Evolutionary conservation across 1,284 basidiomycete species (phyloP), one percentile per base, ranked within the genome.

Genomic region (Neolentinus lepideus): DNA sequence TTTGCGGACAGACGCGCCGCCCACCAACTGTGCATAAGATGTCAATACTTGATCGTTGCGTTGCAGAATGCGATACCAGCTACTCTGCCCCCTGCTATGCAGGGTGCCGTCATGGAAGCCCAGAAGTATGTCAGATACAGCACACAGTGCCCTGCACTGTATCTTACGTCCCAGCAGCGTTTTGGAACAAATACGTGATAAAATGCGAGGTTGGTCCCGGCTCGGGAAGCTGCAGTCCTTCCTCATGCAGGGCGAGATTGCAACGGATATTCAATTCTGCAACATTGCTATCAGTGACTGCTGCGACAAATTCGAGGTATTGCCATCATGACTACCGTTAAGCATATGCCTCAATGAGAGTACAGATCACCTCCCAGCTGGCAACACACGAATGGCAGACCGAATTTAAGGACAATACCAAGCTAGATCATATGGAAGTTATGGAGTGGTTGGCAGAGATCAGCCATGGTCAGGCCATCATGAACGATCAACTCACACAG

Each of bases 321-420:
- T 62, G 19, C 52, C 12, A 31, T 47, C 33, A 53, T 51, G 45
- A 29, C n/a, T 8, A 11, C n/a, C 16, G 8, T 46, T 43, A 21
- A 50, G 19, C 4, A 29, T 6, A 22, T 16, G n/a, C 6, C 47
- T 50, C 11, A 29, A 35, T n/a, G 45, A 1, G 38, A 19, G n/a
- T 35, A 16, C 29, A 54, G 77, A 60, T 81, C 33, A 65, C 66
- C 22, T 75, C 77, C 12, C 69, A 72, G 26, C 62, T 75, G n/a
- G 74, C 76, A 47, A 71, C 76, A 8, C 74, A 72, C 33, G 62
- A 64, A 16, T 82, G 79, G 80, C 77, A 80, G 60, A 60, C 62
- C 2, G 69, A 74, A 21, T 73, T 79, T 56, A 61, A 63, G 25
- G 60, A 59, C 2, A 75, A 71, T 36, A 61, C 61, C 11, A 64